Base-by-base conservation (phyloP, 306 rosid genomes). In the Prunus kanzakura region DNA sequence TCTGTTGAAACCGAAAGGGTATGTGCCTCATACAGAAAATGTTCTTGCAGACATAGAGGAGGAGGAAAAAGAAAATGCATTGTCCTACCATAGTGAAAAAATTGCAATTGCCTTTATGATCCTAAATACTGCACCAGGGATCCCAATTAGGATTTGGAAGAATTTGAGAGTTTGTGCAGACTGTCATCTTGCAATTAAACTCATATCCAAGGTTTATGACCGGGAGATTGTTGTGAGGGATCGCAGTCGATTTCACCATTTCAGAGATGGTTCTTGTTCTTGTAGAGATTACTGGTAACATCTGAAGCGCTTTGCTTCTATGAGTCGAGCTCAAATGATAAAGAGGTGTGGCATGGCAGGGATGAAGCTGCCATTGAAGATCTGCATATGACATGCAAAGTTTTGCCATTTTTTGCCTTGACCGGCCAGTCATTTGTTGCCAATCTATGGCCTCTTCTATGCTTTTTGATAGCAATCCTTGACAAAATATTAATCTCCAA, bases 31-130 rank as follows among this genome's bases (percentile, higher is more conserved):
- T 70, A 85, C 84, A 1, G 68, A 35, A 12, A 76, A 79, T 64
- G 82, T 85, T 56, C 86, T 76, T 62, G 84, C 82, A 3, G 88
- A 82, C 76, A 82, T 85, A 67, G 88, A 79, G 70, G 88, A 85
- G 82, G 88, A 85, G 73, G 88, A 85, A 64, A 82, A 82, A 66
- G 88, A 79, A 78, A 72, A 55, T 15, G 86, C 78, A 3, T 64
- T 85, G 71, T 79, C 84, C 9, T 83, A 75, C 73, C 86, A 82
- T 38, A 85, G 86, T 57, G 86, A 85, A 83, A 85, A 79, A 23
- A 74, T 85, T 18, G 86, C 88, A 23, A 62, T 79, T 68, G 88
- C 88, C 12, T 85, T 82, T 56, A 72, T 79, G 86, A 82, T 82
- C 46, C 66, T 85, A 32, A 63, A 69, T 43, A 64, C 84, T 2